Evolutionary conservation across 768 basidiomycete species (phyloP), one percentile per base, ranked within the genome.

Genomic region (Leccinellum luteum): DNA sequence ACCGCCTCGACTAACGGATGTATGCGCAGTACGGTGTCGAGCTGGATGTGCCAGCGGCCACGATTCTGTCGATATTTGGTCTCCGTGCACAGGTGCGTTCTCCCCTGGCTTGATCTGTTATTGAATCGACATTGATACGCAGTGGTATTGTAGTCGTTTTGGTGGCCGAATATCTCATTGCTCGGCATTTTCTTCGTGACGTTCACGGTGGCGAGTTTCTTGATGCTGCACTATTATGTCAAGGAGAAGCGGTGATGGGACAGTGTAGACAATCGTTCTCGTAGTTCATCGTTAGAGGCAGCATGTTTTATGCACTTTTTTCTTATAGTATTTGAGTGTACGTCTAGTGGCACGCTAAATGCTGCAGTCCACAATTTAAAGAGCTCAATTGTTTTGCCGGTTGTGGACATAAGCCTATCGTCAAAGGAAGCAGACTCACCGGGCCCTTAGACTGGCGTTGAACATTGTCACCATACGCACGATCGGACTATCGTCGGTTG

Each of bases 161-260:
- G 97, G 97, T 98, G 92, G 92, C 97, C 97, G 0, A 95, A 99
- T 69, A 90, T 94, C 32, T 81, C 87, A 0, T 74, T 94, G 0
- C 79, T 98, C 6, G 89, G 80, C 6, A 91, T 94, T 49, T 94
- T 94, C 77, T 95, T 98, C 66, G 86, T 82, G 27, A 74, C 79
- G 2, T 94, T 94, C 73, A 93, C 89, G 6, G 69, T 83, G 6
- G 77, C 79, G 34, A 94, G 91, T 73, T 98, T 84, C 72, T 61
- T 93, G 54, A 86, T 84, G 48, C 76, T 98, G 27, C 91, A 96
- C 67, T 86, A 87, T 73, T 94, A 86, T 68, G 95, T 98, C 51
- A 91, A 90, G 74, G 95, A 98, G 79, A 79, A 71, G 57, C 71
- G 71, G 55, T 71, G 60, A 71, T 28, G 8, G 27, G 32, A 25